Evolutionary conservation across 2,329 filamentous ascomycete species (phyloP), one percentile per base, ranked within the genome.

Genomic region (Arthrobotrys musiformis): DNA sequence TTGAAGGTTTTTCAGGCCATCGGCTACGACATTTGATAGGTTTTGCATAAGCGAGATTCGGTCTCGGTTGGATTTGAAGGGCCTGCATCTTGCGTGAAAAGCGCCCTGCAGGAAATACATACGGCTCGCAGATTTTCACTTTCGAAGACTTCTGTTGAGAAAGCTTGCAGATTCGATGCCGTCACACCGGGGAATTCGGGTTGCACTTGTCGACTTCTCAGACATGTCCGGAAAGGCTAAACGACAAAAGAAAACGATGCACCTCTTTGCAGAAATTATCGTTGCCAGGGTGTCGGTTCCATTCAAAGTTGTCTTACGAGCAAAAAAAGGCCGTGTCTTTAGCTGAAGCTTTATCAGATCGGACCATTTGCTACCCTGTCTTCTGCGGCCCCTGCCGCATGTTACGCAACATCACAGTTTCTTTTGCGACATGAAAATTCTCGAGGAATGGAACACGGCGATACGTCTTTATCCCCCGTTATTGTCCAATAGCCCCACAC

Each of bases 121-220:
- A 26, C 46, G 58, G 48, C 58, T 62, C 54, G 30, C 54, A 37
- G 54, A 40, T 58, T 58, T 58, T 40, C 28, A 35, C n/a, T 17
- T 28, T 22, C 17, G 3, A 30, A 13, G 11, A n/a, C 2, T 28
- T 22, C 48, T 7, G 22, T 35, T n/a, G 7, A 19, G 30, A 35
- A 9, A 58, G 33, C 19, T 58, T 58, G 54, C 54, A 35, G 68
- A 17, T 33, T 11, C 22, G 22, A 46, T 73, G 37, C 33, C 40
- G 69, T 67, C 50, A 60, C 61, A 73, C 28, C 60, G 69, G 69
- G 61, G 61, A 67, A 67, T 60, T 56, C 69, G 61, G 61, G 61
- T 66, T 66, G 40, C 50, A 52, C 26, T 63, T 26, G 28, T 46
- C 11, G 9, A 50, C 1, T 35, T 50, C 46, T 42, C 30, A 35